Evolutionary conservation across 345 rosid species (phyloP).

Genomic region (Camelina hispida): DNA sequence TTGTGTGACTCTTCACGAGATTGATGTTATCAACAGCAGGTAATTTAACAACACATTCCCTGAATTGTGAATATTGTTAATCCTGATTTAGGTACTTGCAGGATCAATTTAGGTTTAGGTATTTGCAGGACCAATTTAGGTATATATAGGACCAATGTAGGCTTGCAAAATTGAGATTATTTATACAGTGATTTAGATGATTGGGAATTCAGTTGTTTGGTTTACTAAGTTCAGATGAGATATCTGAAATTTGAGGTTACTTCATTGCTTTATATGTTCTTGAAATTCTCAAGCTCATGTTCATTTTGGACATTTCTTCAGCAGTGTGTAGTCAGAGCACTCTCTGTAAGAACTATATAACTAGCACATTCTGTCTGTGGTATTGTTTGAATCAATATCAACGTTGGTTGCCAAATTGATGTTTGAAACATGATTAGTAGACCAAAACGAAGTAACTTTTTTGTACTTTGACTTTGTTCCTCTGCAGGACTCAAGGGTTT

Average conservation of each 20-base stretch:
- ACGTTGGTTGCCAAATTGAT: not conserved
- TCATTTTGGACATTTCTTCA: not conserved
- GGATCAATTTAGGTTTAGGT: not conserved
- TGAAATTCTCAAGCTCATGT: not conserved
- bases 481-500: slow-evolving; percentile 87
- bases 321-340: not conserved
- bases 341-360: not conserved
- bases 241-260: no score
- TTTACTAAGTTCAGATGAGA: no score
- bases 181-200: no score
- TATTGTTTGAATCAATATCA: not conserved
- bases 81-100: not conserved
- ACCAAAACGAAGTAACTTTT: not conserved
- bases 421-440: not conserved
- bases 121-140: no score
- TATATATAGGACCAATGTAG: no score
- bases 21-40: slow-evolving; percentile 99
- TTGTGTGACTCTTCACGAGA: slow-evolving; percentile 94
- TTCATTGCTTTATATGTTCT: not conserved
- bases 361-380: not conserved
- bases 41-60: not conserved
- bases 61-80: not conserved
- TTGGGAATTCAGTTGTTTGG: no score
- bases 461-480: slow-evolving; percentile 16
- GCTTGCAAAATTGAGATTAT: no score